A percentile compares a stretch with the other conserved stretches of the same genome.
Evolutionary conservation across 495 filamentous ascomycete species (phyloP).

Genomic region (Hypoxylon trugodes): DNA sequence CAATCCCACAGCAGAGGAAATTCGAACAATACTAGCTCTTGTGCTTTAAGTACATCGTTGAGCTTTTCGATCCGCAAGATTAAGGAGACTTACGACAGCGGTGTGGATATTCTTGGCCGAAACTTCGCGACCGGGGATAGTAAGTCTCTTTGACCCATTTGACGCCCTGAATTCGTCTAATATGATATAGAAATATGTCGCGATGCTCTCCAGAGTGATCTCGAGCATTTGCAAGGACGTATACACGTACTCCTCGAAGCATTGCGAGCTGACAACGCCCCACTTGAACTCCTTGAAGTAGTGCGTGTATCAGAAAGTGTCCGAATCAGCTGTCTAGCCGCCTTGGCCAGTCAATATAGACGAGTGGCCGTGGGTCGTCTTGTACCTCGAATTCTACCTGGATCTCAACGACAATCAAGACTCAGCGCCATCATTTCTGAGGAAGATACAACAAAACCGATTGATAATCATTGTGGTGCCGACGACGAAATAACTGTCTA

Average conservation of each 20-base stretch:
- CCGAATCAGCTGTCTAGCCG: constrained; percentile 41
- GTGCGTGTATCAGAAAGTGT: constrained; percentile 46
- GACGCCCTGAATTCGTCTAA: constrained; percentile 7
- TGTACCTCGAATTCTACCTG: constrained; percentile 44
- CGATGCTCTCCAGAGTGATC: constrained; percentile 32
- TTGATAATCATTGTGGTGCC: constrained; percentile 1
- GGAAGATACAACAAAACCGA: constrained; percentile 1
- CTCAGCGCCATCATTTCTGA: constrained; percentile 12
- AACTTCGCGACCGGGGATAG: constrained; percentile 49
- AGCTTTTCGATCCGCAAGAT: constrained; percentile 46
- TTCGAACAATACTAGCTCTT: constrained; percentile 18
- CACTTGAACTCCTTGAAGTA: constrained; percentile 44
- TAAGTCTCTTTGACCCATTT: constrained; percentile 29
- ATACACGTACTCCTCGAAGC: constrained; percentile 37
- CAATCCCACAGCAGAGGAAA: constrained; percentile 19
- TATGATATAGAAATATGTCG: constrained; percentile 41
- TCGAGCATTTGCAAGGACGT: constrained; percentile 39
- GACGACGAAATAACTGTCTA: constrained; percentile 25
- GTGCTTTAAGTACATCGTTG: constrained; percentile 47
- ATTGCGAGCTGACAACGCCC: constrained; percentile 14
- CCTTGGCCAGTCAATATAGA: constrained; percentile 49
- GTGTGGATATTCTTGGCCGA: constrained; percentile 47
- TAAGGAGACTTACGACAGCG: constrained; percentile 46
- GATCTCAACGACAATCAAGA: constrained; percentile 31
- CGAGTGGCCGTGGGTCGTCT: constrained; percentile 48